phyloP scores from a whole-genome alignment of 129 eudicot species.

The Helianthus tuberosus region DNA sequence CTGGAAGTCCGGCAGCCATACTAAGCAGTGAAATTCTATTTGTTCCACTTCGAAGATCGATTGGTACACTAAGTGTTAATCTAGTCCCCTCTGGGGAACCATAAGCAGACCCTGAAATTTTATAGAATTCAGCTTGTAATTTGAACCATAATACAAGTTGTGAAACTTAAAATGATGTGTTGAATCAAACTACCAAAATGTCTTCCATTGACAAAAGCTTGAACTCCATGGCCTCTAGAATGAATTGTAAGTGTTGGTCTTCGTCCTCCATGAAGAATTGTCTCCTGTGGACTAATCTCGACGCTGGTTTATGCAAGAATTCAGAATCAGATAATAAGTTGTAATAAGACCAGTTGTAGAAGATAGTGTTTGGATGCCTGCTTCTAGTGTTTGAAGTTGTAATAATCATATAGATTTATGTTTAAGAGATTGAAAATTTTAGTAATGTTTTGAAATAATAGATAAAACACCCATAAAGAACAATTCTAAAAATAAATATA shows the following conservation, averaged over 20 bases:
- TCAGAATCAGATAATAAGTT: slow-evolving; percentile 7
- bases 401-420: not conserved
- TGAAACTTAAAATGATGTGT: not conserved
- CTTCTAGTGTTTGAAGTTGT: not conserved
- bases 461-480: too few species aligned
- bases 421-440: too few species aligned
- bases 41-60: slow-evolving; percentile 59
- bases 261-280: slow-evolving; percentile 61
- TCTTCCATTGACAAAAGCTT: slow-evolving; percentile 65
- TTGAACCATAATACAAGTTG: slow-evolving; percentile 14
- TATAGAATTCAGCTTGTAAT: slow-evolving; percentile 4
- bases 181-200: slow-evolving; percentile 53
- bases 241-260: slow-evolving; percentile 60
- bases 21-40: slow-evolving; percentile 76
- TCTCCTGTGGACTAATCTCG: slow-evolving; percentile 56
- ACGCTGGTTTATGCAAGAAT: slow-evolving; percentile 45
- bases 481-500: too few species aligned
- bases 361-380: not conserved
- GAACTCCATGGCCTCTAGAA: slow-evolving; percentile 87
- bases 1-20: slow-evolving; percentile 86
- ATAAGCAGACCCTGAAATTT: slow-evolving; percentile 70
- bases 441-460: too few species aligned
- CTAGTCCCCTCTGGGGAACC: slow-evolving; percentile 59
- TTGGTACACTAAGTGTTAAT: slow-evolving; percentile 51
- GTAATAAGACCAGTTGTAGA: not conserved